Evolutionary conservation across 2,329 filamentous ascomycete genomes (phyloP), one percentile per base, ranked within the genome.

Genomic region (Alternaria viburni): DNA sequence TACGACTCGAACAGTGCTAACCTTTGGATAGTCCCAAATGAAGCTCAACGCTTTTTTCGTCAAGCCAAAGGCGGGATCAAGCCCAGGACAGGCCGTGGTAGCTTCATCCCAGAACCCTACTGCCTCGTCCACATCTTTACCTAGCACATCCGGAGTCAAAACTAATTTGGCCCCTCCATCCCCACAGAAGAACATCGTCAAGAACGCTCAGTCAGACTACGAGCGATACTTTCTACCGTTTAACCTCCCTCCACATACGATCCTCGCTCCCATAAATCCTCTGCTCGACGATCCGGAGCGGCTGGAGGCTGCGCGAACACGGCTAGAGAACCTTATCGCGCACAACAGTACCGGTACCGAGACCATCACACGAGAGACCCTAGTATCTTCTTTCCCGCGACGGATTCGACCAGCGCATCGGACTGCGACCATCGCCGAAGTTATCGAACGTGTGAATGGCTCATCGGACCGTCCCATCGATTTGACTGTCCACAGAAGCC

Each of bases 181-280:
- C 25, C 77, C 73, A 62, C 76, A 79, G 77, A 80, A 77, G 54
- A 55, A 58, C 3, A 67, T 74, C 19, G 67, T 65, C 15, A 73
- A 74, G 52, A 80, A 77, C 57, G 69, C 69, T 10, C 70, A 79
- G 23, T 79, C 78, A 6, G 82, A 84, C 64, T 81, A 83, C 62
- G 69, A 91, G 17, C 89, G 88, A 69, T 83, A 86, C 36, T 98
- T 98, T 73, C 86, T 93, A 30, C 89, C 92, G 0, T 98, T 97
- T 78, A 94, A 91, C 66, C 75, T 96, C 49, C 91, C 93, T 62
- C 85, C 89, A 3, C 86, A 93, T 72, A 91, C 93, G 2, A 87
- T 81, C n/a, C 70, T 97, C 57, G 93, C 93, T 0, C 84, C 86
- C 0, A 69, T 84, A 52, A 83, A 81, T 54, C 65, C 69, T 0